Base-by-base conservation (phyloP, 2,329 filamentous ascomycete species). In the Onygenales sp. region DNA sequence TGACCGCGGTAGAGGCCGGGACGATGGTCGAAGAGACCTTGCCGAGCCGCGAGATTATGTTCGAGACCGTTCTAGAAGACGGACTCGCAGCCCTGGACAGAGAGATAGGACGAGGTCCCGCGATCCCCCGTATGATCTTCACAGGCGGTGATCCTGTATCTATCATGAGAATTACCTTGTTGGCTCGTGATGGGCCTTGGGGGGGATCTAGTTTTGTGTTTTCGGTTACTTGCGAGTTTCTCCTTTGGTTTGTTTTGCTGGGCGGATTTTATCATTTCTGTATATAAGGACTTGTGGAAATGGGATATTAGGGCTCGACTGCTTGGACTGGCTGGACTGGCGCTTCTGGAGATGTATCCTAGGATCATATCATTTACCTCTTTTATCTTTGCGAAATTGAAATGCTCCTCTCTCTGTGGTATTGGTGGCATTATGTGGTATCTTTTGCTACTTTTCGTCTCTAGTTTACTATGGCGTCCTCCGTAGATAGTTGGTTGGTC, bases 81-180 rank as follows among this genome's bases (percentile, higher is more conserved):
- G 67, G 32, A 71, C 68, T 45, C 66, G 67, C 34, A 71, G 69
- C 52, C 68, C 68, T 4, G 49, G 55, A 5, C 58, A 54, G 21
- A 63, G 62, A 53, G 65, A 69, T 21, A 58, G 57, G 31, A 52
- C 50, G 48, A n/a, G 33, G 42, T 36, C 50, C 6, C 60, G 63
- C 53, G 60, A 54, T 14, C 34, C 52, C 11, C 58, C 57, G 37
- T 62, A 57, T 31, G 49, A 56, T 49, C 44, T 56, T 11, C 63
- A 62, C 54, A 63, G 61, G 56, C 54, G 61, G 47, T 67, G 49
- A 60, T 40, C 45, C 47, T 43, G 36, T 54, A 37, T 53, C 34
- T 40, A 53, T 51, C 13, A 3, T 49, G 21, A 10, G 14, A 21
- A 14, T 13, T 4, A 37, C 9, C 4, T 0, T 7, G 34, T 3